Conservation (phyloP, 257 asterid genomes). For the Salvia splendens region DNA sequence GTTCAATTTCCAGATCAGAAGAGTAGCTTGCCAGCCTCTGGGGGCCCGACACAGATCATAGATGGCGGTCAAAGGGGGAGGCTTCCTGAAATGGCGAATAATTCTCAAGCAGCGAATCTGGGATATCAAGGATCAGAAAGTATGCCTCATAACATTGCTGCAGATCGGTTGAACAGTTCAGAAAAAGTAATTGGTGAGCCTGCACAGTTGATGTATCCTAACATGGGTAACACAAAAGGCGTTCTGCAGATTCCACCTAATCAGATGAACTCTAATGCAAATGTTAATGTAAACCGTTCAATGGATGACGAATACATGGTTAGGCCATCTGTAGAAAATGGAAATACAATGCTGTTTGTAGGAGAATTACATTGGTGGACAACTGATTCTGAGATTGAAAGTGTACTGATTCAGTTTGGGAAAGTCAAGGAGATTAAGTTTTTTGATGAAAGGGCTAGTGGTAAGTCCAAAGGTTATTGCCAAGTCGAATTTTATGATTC, state of each 20-base stretch:
- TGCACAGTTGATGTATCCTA: slow-evolving; percentile 43
- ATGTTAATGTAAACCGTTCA: slow-evolving; percentile 45
- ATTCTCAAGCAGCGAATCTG: slow-evolving; percentile 50
- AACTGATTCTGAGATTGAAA: slow-evolving; percentile 88
- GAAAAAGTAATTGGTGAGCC: slow-evolving; percentile 52
- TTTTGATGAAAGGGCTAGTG: slow-evolving; percentile 95
- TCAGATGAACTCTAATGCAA: slow-evolving; percentile 42
- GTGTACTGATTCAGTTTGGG: slow-evolving; percentile 78
- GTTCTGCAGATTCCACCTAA: slow-evolving; percentile 47
- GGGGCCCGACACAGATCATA: slow-evolving; percentile 37
- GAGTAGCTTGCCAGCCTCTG: slow-evolving; percentile 38
- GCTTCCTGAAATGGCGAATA: slow-evolving; percentile 43
- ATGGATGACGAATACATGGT: slow-evolving; percentile 52
- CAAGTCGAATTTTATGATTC: slow-evolving; percentile 89
- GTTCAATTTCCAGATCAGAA: slow-evolving; percentile 59
- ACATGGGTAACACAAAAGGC: slow-evolving; percentile 48
- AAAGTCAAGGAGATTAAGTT: slow-evolving; percentile 86
- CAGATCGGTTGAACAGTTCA: slow-evolving; percentile 41
- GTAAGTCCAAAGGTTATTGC: slow-evolving; percentile 96
- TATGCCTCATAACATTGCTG: slow-evolving; percentile 42
- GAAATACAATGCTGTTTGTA: slow-evolving; percentile 72
- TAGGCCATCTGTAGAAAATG: slow-evolving; percentile 63
- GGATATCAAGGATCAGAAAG: slow-evolving; percentile 58
- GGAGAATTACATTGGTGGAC: slow-evolving; percentile 99
- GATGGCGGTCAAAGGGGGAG: slow-evolving; percentile 51